phyloP scores from a whole-genome alignment of 2,329 filamentous ascomycete species.

The Didymosphaeria variabile region DNA sequence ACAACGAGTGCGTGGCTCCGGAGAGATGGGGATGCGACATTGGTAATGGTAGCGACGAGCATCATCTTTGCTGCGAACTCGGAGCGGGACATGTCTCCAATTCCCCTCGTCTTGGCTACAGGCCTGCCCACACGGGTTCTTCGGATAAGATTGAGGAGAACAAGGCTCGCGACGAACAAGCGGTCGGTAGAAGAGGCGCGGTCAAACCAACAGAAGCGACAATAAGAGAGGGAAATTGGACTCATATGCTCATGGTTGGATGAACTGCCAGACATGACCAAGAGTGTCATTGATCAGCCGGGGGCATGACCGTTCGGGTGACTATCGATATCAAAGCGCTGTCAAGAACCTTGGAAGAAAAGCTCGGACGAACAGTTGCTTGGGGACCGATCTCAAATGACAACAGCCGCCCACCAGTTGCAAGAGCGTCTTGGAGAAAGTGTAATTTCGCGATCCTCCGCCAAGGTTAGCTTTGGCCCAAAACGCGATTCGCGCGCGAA shows the following conservation, averaged over 20 bases:
- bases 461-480: slow-evolving; percentile 11
- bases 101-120: slow-evolving; percentile 15
- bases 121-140: not conserved
- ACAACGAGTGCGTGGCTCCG: slow-evolving; percentile 8
- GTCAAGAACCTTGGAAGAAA: not conserved
- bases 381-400: not conserved
- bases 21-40: slow-evolving; percentile 21
- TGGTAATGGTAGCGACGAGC: not conserved
- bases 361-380: slow-evolving; percentile 14
- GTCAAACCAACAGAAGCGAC: not conserved
- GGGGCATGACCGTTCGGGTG: not conserved
- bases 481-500: slow-evolving; percentile 6
- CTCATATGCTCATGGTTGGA: slow-evolving; percentile 3
- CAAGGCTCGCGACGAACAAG: not conserved
- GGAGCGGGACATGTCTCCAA: slow-evolving; percentile 13
- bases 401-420: slow-evolving; percentile 8
- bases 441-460: slow-evolving; percentile 17
- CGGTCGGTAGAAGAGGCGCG: slow-evolving; percentile 9
- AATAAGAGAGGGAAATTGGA: not conserved
- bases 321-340: slow-evolving; percentile 11
- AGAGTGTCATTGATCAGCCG: not conserved
- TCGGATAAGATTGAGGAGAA: not conserved
- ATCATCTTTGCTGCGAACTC: slow-evolving; percentile 19
- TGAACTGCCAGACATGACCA: not conserved
- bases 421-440: not conserved